These are phyloP conservation scores for Ascosphaera aggregata DNA, from an alignment of 2,329 filamentous ascomycete species.

Conservation along the genomic window DNA sequence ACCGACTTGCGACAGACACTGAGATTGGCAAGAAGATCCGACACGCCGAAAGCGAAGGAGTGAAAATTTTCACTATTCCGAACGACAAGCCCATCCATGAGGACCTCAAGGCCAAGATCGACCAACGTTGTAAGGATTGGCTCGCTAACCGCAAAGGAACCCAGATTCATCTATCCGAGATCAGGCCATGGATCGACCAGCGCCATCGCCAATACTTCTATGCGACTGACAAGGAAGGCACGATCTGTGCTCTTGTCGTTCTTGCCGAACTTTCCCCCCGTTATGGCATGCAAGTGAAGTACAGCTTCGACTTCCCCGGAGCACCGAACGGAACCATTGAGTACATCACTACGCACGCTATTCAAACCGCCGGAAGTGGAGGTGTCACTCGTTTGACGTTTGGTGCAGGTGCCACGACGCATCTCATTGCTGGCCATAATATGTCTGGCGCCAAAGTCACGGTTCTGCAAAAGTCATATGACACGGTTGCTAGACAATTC, in stretches of 20 bases:
- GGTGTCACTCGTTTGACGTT: conserved; percentile 56
- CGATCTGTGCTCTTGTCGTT: conserved; percentile 54
- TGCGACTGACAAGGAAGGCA: conserved; percentile 47
- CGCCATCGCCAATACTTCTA: conserved; percentile 72
- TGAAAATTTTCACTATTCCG: conserved; percentile 53
- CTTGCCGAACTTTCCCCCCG: conserved; percentile 58
- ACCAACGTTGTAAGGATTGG: conserved; percentile 59
- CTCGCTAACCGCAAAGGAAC: conserved; percentile 54
- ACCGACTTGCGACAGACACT: conserved; percentile 39
- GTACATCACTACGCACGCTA: conserved; percentile 48
- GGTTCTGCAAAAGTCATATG: conserved; percentile 63
- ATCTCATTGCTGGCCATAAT: conserved; percentile 58
- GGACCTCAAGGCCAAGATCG: conserved; percentile 44
- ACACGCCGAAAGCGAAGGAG: conserved; percentile 57
- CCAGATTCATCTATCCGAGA: conserved; percentile 77
- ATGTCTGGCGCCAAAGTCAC: conserved; percentile 58
- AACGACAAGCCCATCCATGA: conserved; percentile 39
- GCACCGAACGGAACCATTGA: conserved; percentile 77
- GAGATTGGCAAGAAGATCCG: conserved; percentile 53
- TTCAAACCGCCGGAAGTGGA: conserved; percentile 34
- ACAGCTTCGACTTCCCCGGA: conserved; percentile 78
- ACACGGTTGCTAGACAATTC: conserved; percentile 57
- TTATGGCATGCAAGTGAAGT: conserved; percentile 87
- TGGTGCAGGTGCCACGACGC: conserved; percentile 54
- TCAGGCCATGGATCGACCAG: conserved; percentile 67